Percentiles rank a stretch among this genome's conserved stretches.
phyloP scores from a whole-genome alignment of 2,329 filamentous ascomycete species.

The Penicillium brevicompactum region DNA sequence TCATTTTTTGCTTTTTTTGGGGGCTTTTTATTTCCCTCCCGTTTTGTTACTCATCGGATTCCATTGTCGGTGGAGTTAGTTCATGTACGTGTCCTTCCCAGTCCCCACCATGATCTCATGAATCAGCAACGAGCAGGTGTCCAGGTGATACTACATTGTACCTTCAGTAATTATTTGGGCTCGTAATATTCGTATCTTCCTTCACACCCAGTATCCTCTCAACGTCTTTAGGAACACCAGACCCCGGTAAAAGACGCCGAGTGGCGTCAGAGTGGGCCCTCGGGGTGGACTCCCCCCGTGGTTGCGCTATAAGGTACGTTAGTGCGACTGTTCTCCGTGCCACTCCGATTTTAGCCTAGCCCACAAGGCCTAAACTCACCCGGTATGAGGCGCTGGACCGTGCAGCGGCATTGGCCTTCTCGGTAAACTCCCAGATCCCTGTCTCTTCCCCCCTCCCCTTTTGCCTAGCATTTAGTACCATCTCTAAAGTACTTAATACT shows the following conservation, averaged over 20 bases:
- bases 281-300: conserved; percentile 25
- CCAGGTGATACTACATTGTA: not conserved
- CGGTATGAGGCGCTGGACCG: conserved; percentile 19
- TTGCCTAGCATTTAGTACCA: conserved; percentile 5
- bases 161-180: not conserved
- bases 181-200: no score
- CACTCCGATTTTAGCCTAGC: conserved; percentile 26
- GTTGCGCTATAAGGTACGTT: conserved; percentile 21
- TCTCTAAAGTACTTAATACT: conserved; percentile 2
- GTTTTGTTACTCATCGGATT: conserved; percentile 1
- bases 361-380: conserved; percentile 22
- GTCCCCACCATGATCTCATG: conserved; percentile 2
- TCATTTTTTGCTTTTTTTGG: not conserved
- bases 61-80: conserved; percentile 1
- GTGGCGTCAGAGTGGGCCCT: conserved; percentile 26
- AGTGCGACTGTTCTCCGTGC: conserved; percentile 29
- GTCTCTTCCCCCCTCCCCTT: conserved; percentile 9
- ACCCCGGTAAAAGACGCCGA: conserved; percentile 21
- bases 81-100: not conserved
- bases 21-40: not conserved
- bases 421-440: conserved; percentile 13
- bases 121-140: not conserved
- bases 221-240: conserved; percentile 6
- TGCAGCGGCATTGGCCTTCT: conserved; percentile 16
- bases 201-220: no score